Evolutionary conservation across 345 rosid genomes (phyloP), one percentile per base, ranked within the genome.

Genomic region (Conringia planisiliqua): DNA sequence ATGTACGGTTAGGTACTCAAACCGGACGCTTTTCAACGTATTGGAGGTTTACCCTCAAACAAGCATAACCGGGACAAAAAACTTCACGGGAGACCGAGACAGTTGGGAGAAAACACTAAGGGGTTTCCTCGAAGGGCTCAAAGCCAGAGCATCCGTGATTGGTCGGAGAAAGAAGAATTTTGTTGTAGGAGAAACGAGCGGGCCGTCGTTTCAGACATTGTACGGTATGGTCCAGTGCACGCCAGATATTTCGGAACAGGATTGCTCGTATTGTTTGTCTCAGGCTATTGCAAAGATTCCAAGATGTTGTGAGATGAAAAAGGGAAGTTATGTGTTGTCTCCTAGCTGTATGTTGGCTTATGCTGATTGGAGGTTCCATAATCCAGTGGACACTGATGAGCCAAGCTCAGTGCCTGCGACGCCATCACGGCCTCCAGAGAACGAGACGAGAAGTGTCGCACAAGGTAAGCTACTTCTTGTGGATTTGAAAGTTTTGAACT

Each of bases 151-250:
- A 1, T 47, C 81, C 0, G 32, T 38, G 27, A 36, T 10, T 13
- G 58, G 79, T 35, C 67, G 60, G 22, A 68, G 62, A 18, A 74
- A 39, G 75, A 75, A 62, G 63, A 74, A 77, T 17, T 84, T 78
- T 62, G 79, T 59, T 2, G 38, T 69, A 1, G 80, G 65, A 2
- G 52, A 81, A 24, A 76, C 48, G 1, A 60, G 66, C 27, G 81
- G 52, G 10, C 70, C 73, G 0, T 16, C 11, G 5, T 77, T 51
- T 36, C 70, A 32, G 46, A 74, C 51, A 12, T 8, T 81, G 36
- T 83, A 63, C 36, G 80, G 78, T 5, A 46, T 83, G 4, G 82
- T 77, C 8, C 91, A 87, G 72, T 91, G 97, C 80, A 82, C 87
- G 5, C 82, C 84, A 2, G 90, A 90, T 64, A 48, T 90, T 42